These are phyloP conservation scores for Mycena epipterygia DNA, from an alignment of 768 basidiomycete species.

Conservation along the genomic window DNA sequence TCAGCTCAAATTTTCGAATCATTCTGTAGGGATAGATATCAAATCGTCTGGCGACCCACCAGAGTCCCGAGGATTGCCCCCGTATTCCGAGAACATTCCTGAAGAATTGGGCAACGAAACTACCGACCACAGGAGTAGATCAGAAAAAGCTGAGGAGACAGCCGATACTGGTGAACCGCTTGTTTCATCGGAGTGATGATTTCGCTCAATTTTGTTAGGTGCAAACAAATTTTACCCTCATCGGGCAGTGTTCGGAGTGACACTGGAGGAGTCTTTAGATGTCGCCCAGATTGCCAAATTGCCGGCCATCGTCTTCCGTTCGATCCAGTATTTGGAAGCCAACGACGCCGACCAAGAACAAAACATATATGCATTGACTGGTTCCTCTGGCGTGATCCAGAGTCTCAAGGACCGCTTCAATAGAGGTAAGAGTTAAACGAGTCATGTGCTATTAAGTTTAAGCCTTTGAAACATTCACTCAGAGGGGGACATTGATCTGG, in stretches of 20 bases:
- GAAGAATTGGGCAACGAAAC: too few species aligned
- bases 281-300: conserved; percentile 91
- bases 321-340: conserved; percentile 94
- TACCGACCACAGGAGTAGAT: too few species aligned
- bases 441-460: conserved; percentile 23
- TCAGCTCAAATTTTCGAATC: too few species aligned
- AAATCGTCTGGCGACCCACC: too few species aligned
- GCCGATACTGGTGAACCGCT: too few species aligned
- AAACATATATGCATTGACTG: conserved; percentile 96
- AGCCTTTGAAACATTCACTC: conserved; percentile 36
- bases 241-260: conserved; percentile 90
- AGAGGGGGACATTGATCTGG: conserved; percentile 97
- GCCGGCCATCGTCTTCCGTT: conserved; percentile 95
- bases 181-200: too few species aligned
- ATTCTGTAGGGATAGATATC: too few species aligned
- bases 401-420: conserved; percentile 94
- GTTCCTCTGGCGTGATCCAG: conserved; percentile 96
- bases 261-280: conserved; percentile 88
- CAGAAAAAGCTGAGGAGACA: too few species aligned
- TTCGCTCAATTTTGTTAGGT: too few species aligned
- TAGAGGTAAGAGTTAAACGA: conserved; percentile 69
- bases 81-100: too few species aligned
- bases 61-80: too few species aligned
- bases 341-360: conserved; percentile 97
- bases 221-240: conserved; percentile 61